These are phyloP conservation scores for Plasmopara halstedii DNA, from an alignment of 352 stramenopile genomes.

Conservation along the genomic window DNA sequence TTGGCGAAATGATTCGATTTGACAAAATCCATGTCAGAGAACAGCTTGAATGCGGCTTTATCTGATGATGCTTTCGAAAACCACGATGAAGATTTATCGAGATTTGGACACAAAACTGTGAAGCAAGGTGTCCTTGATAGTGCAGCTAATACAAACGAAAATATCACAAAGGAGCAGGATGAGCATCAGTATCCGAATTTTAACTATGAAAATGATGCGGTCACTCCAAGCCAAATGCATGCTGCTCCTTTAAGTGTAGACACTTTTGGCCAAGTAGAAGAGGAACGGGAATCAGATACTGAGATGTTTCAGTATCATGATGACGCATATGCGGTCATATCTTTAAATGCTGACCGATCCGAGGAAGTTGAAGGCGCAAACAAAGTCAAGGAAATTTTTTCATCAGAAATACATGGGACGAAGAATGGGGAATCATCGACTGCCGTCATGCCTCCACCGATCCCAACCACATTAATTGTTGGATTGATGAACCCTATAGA, in stretches of 20 bases:
- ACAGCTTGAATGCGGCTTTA: neutral
- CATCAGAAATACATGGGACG: neutral
- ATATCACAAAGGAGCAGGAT: no score
- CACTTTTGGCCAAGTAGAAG: no score
- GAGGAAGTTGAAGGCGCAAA: neutral
- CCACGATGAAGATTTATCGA: neutral
- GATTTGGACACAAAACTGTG: no score
- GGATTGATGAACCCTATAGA: slow-evolving; percentile 27
- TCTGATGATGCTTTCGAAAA: neutral
- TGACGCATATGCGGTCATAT: neutral
- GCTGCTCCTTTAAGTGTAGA: no score
- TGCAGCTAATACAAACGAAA: no score
- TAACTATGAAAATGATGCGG: no score
- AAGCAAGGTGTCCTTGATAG: no score
- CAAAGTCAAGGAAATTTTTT: neutral
- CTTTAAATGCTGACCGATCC: neutral
- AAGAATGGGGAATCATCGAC: neutral
- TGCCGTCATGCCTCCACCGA: slow-evolving; percentile 12
- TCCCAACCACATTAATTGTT: slow-evolving; percentile 13
- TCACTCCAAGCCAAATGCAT: no score
- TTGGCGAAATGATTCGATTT: neutral
- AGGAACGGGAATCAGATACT: no score
- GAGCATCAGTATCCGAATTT: no score
- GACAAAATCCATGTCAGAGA: slow-evolving; percentile 1
- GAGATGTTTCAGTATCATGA: neutral